A percentile compares a stretch with the other conserved stretches of the same genome.
Evolutionary conservation across 2,329 filamentous ascomycete species (phyloP).

Genomic region (Ophiosphaerella narmari): DNA sequence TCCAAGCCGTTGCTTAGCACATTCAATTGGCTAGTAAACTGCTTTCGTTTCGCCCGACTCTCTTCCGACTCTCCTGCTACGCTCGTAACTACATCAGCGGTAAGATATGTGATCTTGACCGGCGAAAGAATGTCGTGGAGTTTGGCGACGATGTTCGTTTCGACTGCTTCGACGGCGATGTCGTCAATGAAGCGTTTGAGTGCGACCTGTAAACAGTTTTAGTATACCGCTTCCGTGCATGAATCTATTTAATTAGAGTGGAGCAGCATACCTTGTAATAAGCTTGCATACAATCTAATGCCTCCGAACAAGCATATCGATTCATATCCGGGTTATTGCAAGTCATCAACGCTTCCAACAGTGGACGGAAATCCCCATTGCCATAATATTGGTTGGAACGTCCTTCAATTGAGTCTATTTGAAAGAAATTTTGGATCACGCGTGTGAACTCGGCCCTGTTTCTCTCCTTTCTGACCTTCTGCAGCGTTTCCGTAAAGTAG

Average conservation of each 20-base stretch:
- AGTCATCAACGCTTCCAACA: slow-evolving; percentile 7
- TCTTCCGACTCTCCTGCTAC: slow-evolving; percentile 53
- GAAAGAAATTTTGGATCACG: slow-evolving; percentile 4
- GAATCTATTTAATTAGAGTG: neutral
- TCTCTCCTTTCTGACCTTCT: slow-evolving; percentile 30
- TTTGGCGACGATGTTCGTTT: slow-evolving; percentile 45
- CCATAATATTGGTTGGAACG: too few species aligned
- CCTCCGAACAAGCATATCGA: slow-evolving; percentile 44
- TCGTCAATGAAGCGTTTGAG: slow-evolving; percentile 53
- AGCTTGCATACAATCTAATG: slow-evolving; percentile 36
- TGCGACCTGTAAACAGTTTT: slow-evolving; percentile 45
- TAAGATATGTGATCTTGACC: slow-evolving; percentile 45
- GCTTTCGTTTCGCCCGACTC: slow-evolving; percentile 41
- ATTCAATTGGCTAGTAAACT: slow-evolving; percentile 45
- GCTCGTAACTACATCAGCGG: slow-evolving; percentile 36
- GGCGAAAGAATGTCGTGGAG: slow-evolving; percentile 50
- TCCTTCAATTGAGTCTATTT: neutral
- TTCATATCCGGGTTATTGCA: slow-evolving; percentile 44
- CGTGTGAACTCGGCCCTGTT: slow-evolving; percentile 28
- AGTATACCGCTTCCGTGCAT: neutral
- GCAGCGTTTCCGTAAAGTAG: slow-evolving; percentile 43
- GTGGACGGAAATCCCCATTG: too few species aligned
- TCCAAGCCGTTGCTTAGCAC: slow-evolving; percentile 46
- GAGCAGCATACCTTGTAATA: slow-evolving; percentile 51
- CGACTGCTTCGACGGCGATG: slow-evolving; percentile 51